Conservation (phyloP, 176 grass and related monocot species). For the Hordeum vulgare region DNA sequence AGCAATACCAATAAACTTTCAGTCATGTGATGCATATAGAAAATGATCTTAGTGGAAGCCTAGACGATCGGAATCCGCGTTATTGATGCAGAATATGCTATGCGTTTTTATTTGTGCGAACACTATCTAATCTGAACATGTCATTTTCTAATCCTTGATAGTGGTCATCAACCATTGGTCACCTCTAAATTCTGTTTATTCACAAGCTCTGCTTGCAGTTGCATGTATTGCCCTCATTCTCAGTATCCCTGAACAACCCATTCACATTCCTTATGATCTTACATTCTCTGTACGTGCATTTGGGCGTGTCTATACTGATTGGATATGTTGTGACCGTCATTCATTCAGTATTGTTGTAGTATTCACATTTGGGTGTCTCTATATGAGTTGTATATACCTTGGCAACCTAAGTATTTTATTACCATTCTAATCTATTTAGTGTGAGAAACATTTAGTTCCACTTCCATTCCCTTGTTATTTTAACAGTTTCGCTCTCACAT, state of each 20-base stretch:
- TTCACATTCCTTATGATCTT: too few species aligned
- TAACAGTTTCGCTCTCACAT: background rate
- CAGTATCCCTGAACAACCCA: too few species aligned
- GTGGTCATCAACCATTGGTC: background rate
- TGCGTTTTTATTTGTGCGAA: background rate
- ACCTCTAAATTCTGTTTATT: background rate
- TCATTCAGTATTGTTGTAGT: background rate
- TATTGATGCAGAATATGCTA: background rate
- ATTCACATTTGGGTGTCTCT: background rate
- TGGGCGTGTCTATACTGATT: background rate
- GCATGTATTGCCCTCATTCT: background rate
- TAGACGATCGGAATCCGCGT: background rate
- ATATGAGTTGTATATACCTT: background rate
- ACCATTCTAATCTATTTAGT: background rate
- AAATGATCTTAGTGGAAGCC: background rate
- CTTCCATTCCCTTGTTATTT: conserved; percentile 1
- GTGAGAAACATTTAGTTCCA: background rate
- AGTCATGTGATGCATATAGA: background rate
- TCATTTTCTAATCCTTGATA: background rate
- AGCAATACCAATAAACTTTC: background rate
- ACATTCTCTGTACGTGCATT: too few species aligned
- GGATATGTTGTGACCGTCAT: too few species aligned
- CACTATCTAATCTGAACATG: background rate
- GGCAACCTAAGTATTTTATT: background rate
- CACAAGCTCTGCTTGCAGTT: background rate